A percentile compares a stretch with the other conserved stretches of the same genome.
phyloP scores from a whole-genome alignment of 2,329 filamentous ascomycete genomes.

The Fusarium dlaminii region DNA sequence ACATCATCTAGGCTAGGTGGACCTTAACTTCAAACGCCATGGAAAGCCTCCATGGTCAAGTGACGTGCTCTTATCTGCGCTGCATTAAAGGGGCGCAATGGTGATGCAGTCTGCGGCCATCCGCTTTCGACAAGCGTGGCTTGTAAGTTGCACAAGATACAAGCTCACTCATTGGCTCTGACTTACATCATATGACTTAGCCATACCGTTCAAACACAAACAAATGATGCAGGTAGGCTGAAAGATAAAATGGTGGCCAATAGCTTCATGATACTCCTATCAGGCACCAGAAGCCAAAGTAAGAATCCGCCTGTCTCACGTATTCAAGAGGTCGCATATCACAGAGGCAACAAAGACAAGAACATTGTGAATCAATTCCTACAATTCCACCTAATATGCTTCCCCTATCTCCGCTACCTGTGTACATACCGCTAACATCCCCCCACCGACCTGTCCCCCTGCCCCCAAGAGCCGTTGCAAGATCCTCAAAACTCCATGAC shows the following conservation, averaged over 20 bases:
- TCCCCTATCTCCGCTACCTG: slow-evolving; percentile 25
- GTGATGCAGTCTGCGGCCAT: background rate
- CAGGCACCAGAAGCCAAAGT: background rate
- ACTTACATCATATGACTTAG: background rate
- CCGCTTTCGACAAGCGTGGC: background rate
- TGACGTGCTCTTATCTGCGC: background rate
- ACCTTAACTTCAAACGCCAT: background rate
- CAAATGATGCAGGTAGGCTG: background rate
- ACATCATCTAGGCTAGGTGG: background rate
- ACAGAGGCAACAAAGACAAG: slow-evolving; percentile 17
- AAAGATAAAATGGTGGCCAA: background rate
- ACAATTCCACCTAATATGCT: slow-evolving; percentile 29
- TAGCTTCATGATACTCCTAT: background rate
- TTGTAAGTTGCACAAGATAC: background rate
- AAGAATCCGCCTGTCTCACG: background rate
- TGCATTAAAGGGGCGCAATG: background rate
- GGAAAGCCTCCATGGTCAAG: background rate
- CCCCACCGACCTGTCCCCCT: slow-evolving; percentile 15
- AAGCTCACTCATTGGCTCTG: background rate
- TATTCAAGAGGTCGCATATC: background rate
- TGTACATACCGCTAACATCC: slow-evolving; percentile 39
- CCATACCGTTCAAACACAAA: background rate
- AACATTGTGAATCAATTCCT: slow-evolving; percentile 42
- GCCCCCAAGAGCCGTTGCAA: slow-evolving; percentile 42
- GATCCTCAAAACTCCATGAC: slow-evolving; percentile 51